Evolutionary conservation across 2,329 filamentous ascomycete genomes (phyloP), one percentile per base, ranked within the genome.

Genomic region (Calonectria leucothoes): DNA sequence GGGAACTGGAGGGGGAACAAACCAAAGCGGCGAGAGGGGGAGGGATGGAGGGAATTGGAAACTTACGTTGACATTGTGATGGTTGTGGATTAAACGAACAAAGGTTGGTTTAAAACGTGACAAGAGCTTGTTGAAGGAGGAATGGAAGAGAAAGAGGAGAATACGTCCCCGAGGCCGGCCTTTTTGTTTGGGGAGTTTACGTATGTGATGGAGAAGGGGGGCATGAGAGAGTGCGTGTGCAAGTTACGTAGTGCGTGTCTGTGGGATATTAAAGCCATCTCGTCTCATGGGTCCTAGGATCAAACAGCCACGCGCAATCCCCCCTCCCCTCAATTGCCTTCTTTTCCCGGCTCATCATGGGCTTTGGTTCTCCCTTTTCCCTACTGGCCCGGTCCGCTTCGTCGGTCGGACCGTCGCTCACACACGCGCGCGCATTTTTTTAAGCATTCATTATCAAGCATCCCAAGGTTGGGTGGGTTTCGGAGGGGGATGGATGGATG

Each of bases 61-160:
- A 82, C 82, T 79, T 73, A 84, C 82, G 82, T 84, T 76, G 82
- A 80, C 82, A 84, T 84, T 77, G 73, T 80, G 78, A 71, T 23
- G 52, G 49, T 66, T 42, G 8, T 66, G 55, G 27, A 51, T 55
- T 51, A 70, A 49, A 63, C 3, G 35, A 51, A 39, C 23, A 10
- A 33, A 61, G 23, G n/a, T 17, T 37, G 12, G 39, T 29, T 11
- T 49, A 33, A 55, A 27, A 12, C 35, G 23, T 20, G 65, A 31
- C 14, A 25, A 29, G 29, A 52, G 31, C 65, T 59, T 33, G 66
- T 37, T 55, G 55, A 68, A 29, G 61, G 70, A 51, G 66, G 61
- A 66, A 61, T 31, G 33, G 64, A 59, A 52, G 39, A 69, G 48
- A 63, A 70, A 48, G 65, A 42, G 33, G 31, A 25, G 29, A 25